These are phyloP conservation scores for Nitzschia sp. DNA, from an alignment of 108 stramenopile genomes.

Conservation along the genomic window DNA sequence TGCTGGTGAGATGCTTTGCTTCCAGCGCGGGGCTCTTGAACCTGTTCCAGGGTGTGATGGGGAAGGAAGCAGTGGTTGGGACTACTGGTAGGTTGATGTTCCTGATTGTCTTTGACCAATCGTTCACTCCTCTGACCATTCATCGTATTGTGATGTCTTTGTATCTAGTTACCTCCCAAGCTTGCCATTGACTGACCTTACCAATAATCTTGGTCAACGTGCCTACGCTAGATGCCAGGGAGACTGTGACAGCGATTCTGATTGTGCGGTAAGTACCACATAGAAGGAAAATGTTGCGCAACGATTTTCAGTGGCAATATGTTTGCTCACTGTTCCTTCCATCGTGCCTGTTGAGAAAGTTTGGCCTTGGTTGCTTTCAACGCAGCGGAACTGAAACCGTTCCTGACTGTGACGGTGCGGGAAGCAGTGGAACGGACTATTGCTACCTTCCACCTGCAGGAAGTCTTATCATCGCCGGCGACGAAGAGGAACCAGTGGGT, in stretches of 20 bases:
- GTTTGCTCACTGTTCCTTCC: too few relatives aligned
- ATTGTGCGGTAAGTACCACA: too few relatives aligned
- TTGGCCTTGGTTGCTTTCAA: slow-evolving; percentile 28
- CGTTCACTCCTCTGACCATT: too few relatives aligned
- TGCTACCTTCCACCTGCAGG: slow-evolving; percentile 24
- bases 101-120: too few relatives aligned
- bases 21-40: slow-evolving; percentile 22
- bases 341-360: not conserved
- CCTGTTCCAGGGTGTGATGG: slow-evolving; percentile 54
- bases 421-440: slow-evolving; percentile 34
- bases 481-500: slow-evolving; percentile 14
- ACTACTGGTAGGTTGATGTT: slow-evolving; percentile 54
- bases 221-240: not conserved
- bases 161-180: too few relatives aligned
- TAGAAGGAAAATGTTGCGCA: too few relatives aligned
- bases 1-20: slow-evolving; percentile 36
- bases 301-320: too few relatives aligned
- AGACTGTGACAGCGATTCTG: too few relatives aligned
- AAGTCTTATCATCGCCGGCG: slow-evolving; percentile 2
- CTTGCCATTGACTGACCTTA: too few relatives aligned
- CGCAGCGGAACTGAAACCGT: slow-evolving; percentile 30
- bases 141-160: too few relatives aligned
- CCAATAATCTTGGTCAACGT: too few relatives aligned
- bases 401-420: slow-evolving; percentile 55
- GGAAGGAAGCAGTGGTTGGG: slow-evolving; percentile 26